These are phyloP conservation scores for Citrus trifoliata DNA, from an alignment of 345 rosid genomes.

Conservation along the genomic window DNA sequence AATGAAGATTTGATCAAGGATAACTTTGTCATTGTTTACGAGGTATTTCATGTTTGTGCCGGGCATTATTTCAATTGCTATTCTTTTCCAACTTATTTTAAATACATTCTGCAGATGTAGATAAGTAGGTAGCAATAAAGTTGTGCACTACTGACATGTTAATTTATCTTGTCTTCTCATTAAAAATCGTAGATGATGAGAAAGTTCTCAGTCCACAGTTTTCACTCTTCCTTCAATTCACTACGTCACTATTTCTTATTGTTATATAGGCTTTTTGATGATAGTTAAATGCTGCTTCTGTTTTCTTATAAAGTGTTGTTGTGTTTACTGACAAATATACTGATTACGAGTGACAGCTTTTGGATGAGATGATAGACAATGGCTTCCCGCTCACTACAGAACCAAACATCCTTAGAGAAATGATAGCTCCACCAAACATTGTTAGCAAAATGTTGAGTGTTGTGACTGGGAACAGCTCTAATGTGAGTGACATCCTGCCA, in stretches of 20 bases:
- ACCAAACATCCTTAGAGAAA: slow-evolving; percentile 83
- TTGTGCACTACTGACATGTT: background rate
- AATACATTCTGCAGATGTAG: background rate
- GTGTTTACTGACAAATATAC: slow-evolving; percentile 5
- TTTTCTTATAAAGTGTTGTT: background rate
- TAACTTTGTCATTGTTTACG: slow-evolving; percentile 91
- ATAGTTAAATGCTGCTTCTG: background rate
- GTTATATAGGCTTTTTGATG: background rate
- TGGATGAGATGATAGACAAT: slow-evolving; percentile 99
- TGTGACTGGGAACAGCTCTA: slow-evolving; percentile 88
- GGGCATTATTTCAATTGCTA: background rate
- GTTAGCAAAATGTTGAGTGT: slow-evolving; percentile 92
- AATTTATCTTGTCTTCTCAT: background rate
- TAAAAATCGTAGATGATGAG: background rate
- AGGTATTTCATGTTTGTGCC: slow-evolving; percentile 45
- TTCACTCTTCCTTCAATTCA: background rate
- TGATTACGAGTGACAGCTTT: slow-evolving; percentile 53
- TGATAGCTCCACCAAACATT: slow-evolving; percentile 91
- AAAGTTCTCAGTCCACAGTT: background rate
- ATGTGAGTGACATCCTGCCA: slow-evolving; percentile 78
- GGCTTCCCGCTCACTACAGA: slow-evolving; percentile 98
- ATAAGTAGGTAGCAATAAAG: background rate
- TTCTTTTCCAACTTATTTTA: background rate
- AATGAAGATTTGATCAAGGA: slow-evolving; percentile 93
- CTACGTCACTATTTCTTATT: background rate